Evolutionary conservation across 1,284 basidiomycete genomes (phyloP), one percentile per base, ranked within the genome.

Genomic region (Ceratobasidium sp.): DNA sequence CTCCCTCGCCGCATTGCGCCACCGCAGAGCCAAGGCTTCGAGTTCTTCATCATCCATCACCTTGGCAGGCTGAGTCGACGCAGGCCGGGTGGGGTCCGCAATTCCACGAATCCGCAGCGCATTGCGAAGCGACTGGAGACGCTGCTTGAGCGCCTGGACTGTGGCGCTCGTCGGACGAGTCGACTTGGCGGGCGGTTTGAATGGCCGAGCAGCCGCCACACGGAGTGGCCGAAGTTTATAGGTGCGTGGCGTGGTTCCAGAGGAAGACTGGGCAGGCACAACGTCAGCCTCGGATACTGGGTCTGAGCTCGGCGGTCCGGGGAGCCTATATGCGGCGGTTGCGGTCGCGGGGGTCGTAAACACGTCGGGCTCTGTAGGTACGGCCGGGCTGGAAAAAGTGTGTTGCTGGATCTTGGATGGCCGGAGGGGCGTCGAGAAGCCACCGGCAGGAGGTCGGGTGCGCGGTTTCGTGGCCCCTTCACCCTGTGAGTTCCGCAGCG

Each of bases 1-100:
- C 27, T 76, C 65, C 29, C 68, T 72, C 13, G 76, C 76, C 31
- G 68, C 76, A 24, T 24, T 75, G 24, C 59, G 74, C 76, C 76
- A 77, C 61, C 73, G 76, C 6, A 53, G 6, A 9, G 53, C 54
- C 11, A 73, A 48, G 13, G 61, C 59, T 54, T 76, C 63, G 3
- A 77, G 73, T 19, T 72, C 58, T 31, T 74, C 62, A n/a, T 68
- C 72, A 22, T 54, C 46, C n/a, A 53, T 13, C 34, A 37, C 51
- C 53, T 69, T 54, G 22, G 74, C 59, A 27, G 53, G 37, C 24
- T 65, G 41, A 3, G 59, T 39, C 27, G 31, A 54, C 27, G 53
- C 22, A 51, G 54, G 54, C 27, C 19, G 24, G 7, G 51, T 75
- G 16, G 63, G 74, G 43, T 54, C 51, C 1, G 37, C 29, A 31